phyloP scores from a whole-genome alignment of 352 stramenopile genomes.

The Phytophthora brassicae region DNA sequence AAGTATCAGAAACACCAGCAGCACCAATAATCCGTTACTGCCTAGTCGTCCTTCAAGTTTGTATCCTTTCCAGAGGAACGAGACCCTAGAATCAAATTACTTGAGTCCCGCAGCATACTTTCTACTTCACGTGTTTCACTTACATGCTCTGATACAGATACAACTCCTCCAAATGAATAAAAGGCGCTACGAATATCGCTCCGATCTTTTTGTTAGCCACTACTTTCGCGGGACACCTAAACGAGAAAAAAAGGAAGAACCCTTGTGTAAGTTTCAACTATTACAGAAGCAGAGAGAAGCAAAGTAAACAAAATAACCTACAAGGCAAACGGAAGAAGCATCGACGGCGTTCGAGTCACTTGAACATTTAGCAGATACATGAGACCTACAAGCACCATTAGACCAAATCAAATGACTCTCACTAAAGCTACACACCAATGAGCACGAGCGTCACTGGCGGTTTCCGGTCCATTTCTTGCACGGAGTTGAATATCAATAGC shows the following conservation, averaged over 20 bases:
- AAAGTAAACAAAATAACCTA: slow-evolving; percentile 22
- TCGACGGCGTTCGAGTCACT: slow-evolving; percentile 33
- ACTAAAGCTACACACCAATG: slow-evolving; percentile 30
- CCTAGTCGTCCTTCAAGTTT: slow-evolving; percentile 67
- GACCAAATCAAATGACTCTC: no score
- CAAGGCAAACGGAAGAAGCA: slow-evolving; percentile 52
- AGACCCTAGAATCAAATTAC: slow-evolving; percentile 53
- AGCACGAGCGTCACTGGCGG: slow-evolving; percentile 50
- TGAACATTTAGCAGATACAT: slow-evolving; percentile 70
- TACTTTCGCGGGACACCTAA: slow-evolving; percentile 71
- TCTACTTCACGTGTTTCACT: neutral
- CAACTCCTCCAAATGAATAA: slow-evolving; percentile 85
- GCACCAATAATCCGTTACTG: slow-evolving; percentile 45
- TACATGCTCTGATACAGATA: slow-evolving; percentile 93
- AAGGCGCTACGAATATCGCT: slow-evolving; percentile 65
- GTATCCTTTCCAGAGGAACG: slow-evolving; percentile 85
- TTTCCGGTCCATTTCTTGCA: slow-evolving; percentile 66
- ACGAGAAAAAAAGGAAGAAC: no score
- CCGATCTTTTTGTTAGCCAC: slow-evolving; percentile 37
- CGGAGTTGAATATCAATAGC: slow-evolving; percentile 39
- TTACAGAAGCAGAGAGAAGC: no score
- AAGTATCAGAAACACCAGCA: slow-evolving; percentile 56
- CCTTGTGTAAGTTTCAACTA: no score
- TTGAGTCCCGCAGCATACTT: slow-evolving; percentile 14
- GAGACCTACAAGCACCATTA: slow-evolving; percentile 20